A percentile compares a stretch with the other conserved stretches of the same genome.
Evolutionary conservation across 352 stramenopile genomes (phyloP).

Genomic region (Plasmopara halstedii): DNA sequence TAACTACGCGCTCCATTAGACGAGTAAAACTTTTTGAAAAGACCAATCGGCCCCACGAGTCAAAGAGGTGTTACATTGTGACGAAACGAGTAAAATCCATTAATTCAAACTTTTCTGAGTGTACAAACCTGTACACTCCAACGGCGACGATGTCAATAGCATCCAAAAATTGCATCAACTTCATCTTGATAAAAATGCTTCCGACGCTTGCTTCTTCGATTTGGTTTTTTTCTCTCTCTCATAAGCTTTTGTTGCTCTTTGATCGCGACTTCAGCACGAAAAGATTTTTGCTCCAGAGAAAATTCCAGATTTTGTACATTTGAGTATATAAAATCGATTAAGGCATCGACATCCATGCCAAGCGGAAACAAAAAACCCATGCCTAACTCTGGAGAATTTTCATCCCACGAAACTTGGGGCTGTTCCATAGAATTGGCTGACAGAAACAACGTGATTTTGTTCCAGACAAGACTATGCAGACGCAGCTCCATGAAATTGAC

Average conservation of each 20-base stretch:
- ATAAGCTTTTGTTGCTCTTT: conserved; percentile 13
- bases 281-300: conserved; percentile 30
- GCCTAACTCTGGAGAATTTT: conserved; percentile 39
- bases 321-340: conserved; percentile 60
- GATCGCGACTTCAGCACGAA: conserved; percentile 1
- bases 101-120: no score
- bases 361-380: conserved; percentile 64
- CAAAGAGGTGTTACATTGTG: no score
- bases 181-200: conserved; percentile 58
- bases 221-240: conserved; percentile 19
- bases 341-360: conserved; percentile 40
- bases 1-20: no score
- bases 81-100: no score
- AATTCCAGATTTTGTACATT: conserved; percentile 56
- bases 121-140: no score
- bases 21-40: no score
- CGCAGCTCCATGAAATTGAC: conserved; percentile 79
- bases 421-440: conserved; percentile 33
- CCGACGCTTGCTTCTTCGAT: conserved; percentile 13
- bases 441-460: conserved; percentile 69
- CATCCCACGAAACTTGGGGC: conserved; percentile 46
- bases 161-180: conserved; percentile 36
- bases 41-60: no score
- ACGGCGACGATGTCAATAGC: background rate
- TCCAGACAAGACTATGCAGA: conserved; percentile 76